Conservation (phyloP, 2,329 filamentous ascomycete genomes). For the Colletotrichum costaricense region DNA sequence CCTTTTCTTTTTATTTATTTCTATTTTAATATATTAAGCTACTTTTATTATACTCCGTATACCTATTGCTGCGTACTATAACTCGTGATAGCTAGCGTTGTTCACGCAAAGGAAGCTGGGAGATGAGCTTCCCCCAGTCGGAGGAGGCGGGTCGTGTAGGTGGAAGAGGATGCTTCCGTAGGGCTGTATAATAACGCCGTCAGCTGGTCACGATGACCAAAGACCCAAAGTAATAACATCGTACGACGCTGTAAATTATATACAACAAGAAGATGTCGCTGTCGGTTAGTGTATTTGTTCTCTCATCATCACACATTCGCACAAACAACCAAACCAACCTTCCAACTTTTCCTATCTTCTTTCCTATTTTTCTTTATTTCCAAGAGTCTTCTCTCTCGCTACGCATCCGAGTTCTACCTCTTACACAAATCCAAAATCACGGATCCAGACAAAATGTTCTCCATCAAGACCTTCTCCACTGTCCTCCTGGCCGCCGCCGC, state of each 20-base stretch:
- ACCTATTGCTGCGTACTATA: too few relatives aligned
- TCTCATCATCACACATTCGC: conserved; percentile 13
- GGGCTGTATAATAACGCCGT: conserved; percentile 20
- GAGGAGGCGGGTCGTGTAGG: not conserved
- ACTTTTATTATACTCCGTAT: too few relatives aligned
- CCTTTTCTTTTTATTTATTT: too few relatives aligned
- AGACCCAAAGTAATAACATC: not conserved
- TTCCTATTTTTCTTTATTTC: conserved; percentile 20
- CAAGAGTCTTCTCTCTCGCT: conserved; percentile 3
- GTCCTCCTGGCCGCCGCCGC: conserved; percentile 41
- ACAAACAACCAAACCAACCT: not conserved
- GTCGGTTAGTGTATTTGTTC: not conserved
- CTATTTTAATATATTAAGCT: too few relatives aligned
- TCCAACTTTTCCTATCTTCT: conserved; percentile 12
- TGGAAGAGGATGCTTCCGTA: conserved; percentile 24
- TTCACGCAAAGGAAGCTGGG: not conserved
- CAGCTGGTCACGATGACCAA: not conserved
- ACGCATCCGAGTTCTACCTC: not conserved
- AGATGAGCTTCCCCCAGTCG: not conserved
- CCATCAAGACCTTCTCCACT: conserved; percentile 42
- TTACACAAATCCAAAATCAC: not conserved
- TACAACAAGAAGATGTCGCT: not conserved
- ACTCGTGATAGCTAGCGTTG: not conserved
- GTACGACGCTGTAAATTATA: not conserved
- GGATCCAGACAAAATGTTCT: conserved; percentile 44